These are phyloP conservation scores for Solanum peruvianum DNA, from an alignment of 257 asterid genomes.

Conservation along the genomic window DNA sequence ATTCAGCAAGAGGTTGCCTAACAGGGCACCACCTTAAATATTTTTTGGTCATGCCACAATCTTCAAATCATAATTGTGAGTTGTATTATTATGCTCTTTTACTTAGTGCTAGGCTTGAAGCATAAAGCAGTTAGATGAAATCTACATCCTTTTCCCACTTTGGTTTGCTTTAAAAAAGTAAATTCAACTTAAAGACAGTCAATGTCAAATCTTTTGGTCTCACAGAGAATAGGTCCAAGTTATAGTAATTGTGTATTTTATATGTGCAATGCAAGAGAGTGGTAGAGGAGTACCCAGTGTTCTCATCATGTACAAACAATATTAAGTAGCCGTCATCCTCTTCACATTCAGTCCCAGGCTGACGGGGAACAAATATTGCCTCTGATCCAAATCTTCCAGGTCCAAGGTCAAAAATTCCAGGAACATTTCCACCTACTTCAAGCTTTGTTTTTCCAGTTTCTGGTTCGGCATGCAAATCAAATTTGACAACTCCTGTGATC, in stretches of 20 bases:
- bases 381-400: slow-evolving; percentile 92
- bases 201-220: background rate
- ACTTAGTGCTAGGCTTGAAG: background rate
- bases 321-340: slow-evolving; percentile 99
- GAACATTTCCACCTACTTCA: slow-evolving; percentile 84
- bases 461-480: slow-evolving; percentile 85
- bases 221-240: background rate
- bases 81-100: background rate
- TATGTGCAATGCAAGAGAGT: background rate
- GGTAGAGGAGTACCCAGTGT: slow-evolving; percentile 52
- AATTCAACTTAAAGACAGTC: background rate
- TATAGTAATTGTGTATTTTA: background rate
- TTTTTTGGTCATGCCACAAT: background rate
- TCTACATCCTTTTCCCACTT: background rate
- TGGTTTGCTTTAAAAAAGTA: background rate
- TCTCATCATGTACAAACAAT: slow-evolving; percentile 80
- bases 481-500: slow-evolving; percentile 78
- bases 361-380: slow-evolving; percentile 79
- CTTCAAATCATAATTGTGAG: background rate
- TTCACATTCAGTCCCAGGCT: slow-evolving; percentile 59
- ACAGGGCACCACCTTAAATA: background rate
- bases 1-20: background rate
- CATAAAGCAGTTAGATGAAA: background rate
- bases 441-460: slow-evolving; percentile 66
- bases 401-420: slow-evolving; percentile 79